These are phyloP conservation scores for Colletotrichum horii DNA, from an alignment of 2,329 filamentous ascomycete genomes.

Conservation along the genomic window DNA sequence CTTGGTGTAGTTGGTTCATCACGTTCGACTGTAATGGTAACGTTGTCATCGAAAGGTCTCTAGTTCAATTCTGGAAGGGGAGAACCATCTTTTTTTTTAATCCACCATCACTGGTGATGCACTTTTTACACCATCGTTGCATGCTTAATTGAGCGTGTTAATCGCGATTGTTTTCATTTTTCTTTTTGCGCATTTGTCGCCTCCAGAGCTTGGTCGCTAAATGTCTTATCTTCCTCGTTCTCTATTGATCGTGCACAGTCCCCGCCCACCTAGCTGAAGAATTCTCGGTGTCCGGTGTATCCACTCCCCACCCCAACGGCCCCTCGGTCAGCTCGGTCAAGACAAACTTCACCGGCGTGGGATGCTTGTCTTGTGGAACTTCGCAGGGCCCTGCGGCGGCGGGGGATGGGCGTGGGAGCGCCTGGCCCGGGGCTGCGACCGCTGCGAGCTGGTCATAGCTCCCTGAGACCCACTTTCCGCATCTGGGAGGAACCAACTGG, in stretches of 20 bases:
- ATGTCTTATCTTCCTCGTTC: too few species aligned
- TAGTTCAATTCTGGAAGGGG: conserved; percentile 16
- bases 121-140: not conserved
- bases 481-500: conserved; percentile 8
- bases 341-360: not conserved
- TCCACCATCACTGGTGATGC: not conserved
- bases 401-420: not conserved
- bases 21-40: conserved; percentile 21
- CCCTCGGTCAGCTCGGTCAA: not conserved
- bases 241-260: too few species aligned
- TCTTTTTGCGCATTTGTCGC: too few species aligned
- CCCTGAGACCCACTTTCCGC: conserved; percentile 9
- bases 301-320: not conserved
- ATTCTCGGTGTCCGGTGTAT: not conserved
- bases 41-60: conserved; percentile 17
- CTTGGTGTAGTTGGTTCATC: conserved; percentile 22
- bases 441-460: conserved; percentile 17
- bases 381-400: not conserved
- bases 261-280: not conserved
- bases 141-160: not conserved
- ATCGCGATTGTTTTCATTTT: not conserved
- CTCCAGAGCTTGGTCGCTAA: too few species aligned
- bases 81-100: not conserved
- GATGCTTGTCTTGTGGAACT: not conserved
- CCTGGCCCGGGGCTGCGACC: not conserved